Base-by-base conservation (phyloP, 331 rosid genomes). In the Quercus lobata region DNA sequence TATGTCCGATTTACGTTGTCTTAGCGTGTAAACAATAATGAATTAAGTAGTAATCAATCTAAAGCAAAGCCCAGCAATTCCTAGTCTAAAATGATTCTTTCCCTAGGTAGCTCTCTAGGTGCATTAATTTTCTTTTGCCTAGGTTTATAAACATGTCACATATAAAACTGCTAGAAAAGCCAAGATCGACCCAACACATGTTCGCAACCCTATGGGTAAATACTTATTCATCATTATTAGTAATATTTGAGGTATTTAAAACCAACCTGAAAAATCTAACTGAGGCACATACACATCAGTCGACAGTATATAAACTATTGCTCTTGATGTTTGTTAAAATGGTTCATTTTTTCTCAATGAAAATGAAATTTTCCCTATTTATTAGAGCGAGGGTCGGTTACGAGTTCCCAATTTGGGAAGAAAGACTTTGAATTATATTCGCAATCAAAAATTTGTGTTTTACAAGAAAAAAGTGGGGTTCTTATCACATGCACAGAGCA, bases 381-480 rank as follows among this genome's bases (percentile, higher is more conserved):
- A 84, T 4, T 52, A 78, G 86, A 69, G 80, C 32, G 53, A 34
- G 27, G 82, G 76, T 56, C 24, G 80, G 19, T 77, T 81, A 79
- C 86, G 84, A 79, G 81, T 84, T 86, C 83, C 93, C 81, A 77
- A 69, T 15, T 71, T 58, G 69, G 83, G 78, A 84, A 77, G 4
- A 7, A 81, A 30, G 86, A 81, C 72, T 84, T 84, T 69, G 72
- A 52, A 68, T 55, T 60, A 53, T 58, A 63, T 72, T 84, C 65
- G 68, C 58, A 75, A 84, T 79, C 63, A n/a, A 69, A 44, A 73
- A 75, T 0, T 7, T 72, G 49, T 7, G 78, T 72, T 56, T 80
- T 8, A 74, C 75, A 77, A 61, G 74, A 83, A 81, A 82, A 82
- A 77, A 74, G 82, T 68, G 15, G 68, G 44, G 56, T 84, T 83